These are phyloP conservation scores for Trichoderma gamsii DNA, from an alignment of 495 filamentous ascomycete genomes.

Conservation along the genomic window DNA sequence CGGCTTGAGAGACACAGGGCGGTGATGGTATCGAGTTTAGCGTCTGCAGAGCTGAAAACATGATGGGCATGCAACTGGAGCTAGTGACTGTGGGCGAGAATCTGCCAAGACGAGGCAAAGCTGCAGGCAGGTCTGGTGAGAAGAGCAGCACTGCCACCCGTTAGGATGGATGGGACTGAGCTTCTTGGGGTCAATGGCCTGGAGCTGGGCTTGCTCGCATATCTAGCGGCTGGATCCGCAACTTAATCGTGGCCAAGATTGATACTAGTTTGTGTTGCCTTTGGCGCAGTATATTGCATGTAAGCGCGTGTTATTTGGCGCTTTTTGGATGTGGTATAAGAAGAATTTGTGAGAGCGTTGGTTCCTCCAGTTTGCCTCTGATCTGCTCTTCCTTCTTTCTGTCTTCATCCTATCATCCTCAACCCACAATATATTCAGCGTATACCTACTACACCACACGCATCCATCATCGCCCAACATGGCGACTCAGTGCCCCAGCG, in stretches of 20 bases:
- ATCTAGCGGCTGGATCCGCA: slow-evolving; percentile 1
- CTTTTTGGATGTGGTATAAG: background rate
- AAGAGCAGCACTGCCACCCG: background rate
- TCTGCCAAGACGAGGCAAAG: background rate
- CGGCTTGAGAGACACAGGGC: too few relatives aligned
- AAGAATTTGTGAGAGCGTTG: background rate
- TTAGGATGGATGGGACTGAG: background rate
- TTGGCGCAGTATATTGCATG: background rate
- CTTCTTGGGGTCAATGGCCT: background rate
- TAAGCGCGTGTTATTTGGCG: background rate
- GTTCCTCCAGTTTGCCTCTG: background rate
- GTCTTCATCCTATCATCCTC: background rate
- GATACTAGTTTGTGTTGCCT: background rate
- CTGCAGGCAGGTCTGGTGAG: background rate
- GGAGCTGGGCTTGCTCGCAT: background rate
- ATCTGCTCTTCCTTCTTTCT: background rate
- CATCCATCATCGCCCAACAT: background rate
- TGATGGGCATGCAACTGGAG: too few relatives aligned
- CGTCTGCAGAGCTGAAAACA: too few relatives aligned
- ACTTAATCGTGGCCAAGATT: background rate
- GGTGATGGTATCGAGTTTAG: too few relatives aligned
- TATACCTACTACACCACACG: background rate
- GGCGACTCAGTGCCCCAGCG: slow-evolving; percentile 15
- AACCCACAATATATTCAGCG: background rate
- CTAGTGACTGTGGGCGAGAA: background rate